These are phyloP conservation scores for Yamadazyma sp. DNA, from an alignment of 805 yeast species.

Conservation along the genomic window DNA sequence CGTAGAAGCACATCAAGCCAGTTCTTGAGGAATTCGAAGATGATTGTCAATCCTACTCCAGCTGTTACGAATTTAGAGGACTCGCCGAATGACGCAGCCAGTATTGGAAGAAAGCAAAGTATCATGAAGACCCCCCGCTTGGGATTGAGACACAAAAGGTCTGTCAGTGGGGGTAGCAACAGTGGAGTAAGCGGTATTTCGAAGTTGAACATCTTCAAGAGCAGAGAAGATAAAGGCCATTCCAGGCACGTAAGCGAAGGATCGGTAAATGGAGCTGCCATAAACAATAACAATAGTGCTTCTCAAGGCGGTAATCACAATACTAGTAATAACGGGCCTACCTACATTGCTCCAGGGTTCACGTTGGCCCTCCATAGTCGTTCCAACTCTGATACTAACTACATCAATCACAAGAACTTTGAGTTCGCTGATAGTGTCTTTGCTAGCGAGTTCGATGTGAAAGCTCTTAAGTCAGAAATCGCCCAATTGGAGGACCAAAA, in stretches of 20 bases:
- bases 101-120: constrained; percentile 25
- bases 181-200: constrained; percentile 20
- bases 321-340: constrained; percentile 10
- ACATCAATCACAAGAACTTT: constrained; percentile 11
- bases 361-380: constrained; percentile 23
- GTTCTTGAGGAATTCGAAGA: constrained; percentile 11
- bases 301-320: not conserved
- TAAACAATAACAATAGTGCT: constrained; percentile 11
- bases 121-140: constrained; percentile 31
- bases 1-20: constrained; percentile 6
- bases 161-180: constrained; percentile 35
- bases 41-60: constrained; percentile 25
- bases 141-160: constrained; percentile 41
- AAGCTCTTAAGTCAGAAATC: constrained; percentile 36
- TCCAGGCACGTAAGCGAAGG: constrained; percentile 43
- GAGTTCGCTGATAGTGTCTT: constrained; percentile 8
- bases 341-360: constrained; percentile 47
- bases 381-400: constrained; percentile 11
- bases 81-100: constrained; percentile 9
- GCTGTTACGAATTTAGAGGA: constrained; percentile 38
- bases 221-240: constrained; percentile 30
- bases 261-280: constrained; percentile 19
- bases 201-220: constrained; percentile 36
- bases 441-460: constrained; percentile 10
- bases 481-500: constrained; percentile 27